Evolutionary conservation across 1,284 basidiomycete genomes (phyloP), one percentile per base, ranked within the genome.

Genomic region (Lignosus rhinocerotis): DNA sequence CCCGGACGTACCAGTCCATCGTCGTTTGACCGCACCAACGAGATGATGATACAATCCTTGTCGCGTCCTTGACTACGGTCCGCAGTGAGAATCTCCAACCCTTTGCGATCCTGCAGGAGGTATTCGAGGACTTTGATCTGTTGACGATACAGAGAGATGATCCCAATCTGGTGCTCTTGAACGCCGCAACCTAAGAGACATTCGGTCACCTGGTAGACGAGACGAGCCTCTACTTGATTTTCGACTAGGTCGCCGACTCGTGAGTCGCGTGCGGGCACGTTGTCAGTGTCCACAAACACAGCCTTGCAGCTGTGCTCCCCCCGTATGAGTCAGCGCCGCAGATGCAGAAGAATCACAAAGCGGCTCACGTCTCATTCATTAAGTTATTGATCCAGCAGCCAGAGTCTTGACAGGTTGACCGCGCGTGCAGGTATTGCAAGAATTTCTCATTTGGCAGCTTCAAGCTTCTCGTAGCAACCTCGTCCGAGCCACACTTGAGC

Each of bases 41-140:
- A 96, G 56, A 99, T 90, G 63, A 99, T 80, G 60, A 99, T 88
- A 67, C 92, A 94, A 50, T 95, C 93, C 73, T 99, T 99, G 76
- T 99, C 97, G 46, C 97, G 80, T 0, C 97, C 97, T 74, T 99
- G 96, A 72, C 92, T 94, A 55, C 88, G 90, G 75, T 99, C 97
- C 3, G 96, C 96, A 0, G 96, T 99, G 56, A 98, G 77, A 53
- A 97, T 86, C 72, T 99, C 97, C 30, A 99, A 78, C 2, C 77
- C 79, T 50, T 77, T 75, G 51, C 76, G 75, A 19, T 72, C 73
- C 36, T 80, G 73, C 65, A 93, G 69, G 57, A 86, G 67, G 67
- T 87, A 75, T 6, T 83, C 78, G 59, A 95, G 74, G 0, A 96
- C 80, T 75, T 98, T 97, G 76, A 96, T 88, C 72, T 99, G 97